Evolutionary conservation across 805 yeast species (phyloP).

Genomic region (Pichia heedii): DNA sequence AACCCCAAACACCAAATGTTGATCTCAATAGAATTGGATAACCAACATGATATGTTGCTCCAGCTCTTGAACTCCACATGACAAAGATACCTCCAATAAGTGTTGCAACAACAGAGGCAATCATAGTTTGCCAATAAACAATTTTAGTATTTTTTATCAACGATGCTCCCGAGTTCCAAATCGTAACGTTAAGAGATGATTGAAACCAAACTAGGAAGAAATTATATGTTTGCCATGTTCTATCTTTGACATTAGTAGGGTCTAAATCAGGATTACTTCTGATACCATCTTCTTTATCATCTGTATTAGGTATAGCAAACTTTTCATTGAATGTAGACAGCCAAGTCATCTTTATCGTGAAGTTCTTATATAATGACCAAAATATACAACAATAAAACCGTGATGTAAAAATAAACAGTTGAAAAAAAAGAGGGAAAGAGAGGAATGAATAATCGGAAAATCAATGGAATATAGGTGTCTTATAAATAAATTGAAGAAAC

Average conservation of each 20-base stretch:
- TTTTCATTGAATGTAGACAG: conserved; percentile 1
- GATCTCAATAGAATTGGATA: conserved; percentile 37
- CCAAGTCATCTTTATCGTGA: conserved; percentile 1
- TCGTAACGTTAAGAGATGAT: conserved; percentile 20
- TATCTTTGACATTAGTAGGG: conserved; percentile 28
- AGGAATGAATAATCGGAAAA: no score
- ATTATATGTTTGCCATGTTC: conserved; percentile 29
- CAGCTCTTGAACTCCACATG: conserved; percentile 38
- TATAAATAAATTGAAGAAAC: no score
- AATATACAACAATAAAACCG: no score
- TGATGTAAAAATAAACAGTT: no score
- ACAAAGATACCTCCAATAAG: conserved; percentile 35
- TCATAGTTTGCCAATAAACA: conserved; percentile 32
- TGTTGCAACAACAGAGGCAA: conserved; percentile 39
- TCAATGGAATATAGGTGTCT: no score
- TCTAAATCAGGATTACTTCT: conserved; percentile 31
- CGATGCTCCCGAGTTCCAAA: conserved; percentile 25
- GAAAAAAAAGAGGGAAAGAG: no score
- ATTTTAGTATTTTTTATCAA: conserved; percentile 19
- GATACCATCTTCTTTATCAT: conserved; percentile 4
- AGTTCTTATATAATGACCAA: no score
- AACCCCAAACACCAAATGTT: conserved; percentile 40
- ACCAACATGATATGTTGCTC: conserved; percentile 42
- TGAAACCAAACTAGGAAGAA: conserved; percentile 21
- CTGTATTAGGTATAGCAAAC: conserved; percentile 2